Evolutionary conservation across 2,329 filamentous ascomycete species (phyloP).

Genomic region (Nemania diffusa): DNA sequence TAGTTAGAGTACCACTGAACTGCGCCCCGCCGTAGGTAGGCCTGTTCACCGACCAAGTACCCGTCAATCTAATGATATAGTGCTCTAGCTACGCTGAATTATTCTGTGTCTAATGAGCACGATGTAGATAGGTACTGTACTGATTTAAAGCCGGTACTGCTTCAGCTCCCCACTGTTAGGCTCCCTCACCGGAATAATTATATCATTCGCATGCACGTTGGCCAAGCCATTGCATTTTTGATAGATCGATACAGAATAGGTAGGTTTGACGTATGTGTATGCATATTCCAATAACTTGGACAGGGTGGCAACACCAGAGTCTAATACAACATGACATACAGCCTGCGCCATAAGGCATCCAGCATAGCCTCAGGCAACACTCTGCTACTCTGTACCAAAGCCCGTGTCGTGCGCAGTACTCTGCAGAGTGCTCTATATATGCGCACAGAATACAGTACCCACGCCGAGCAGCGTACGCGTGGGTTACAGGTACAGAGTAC

Average conservation of each 20-base stretch:
- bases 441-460: no score
- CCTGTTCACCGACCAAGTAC: background rate
- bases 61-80: no score
- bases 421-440: background rate
- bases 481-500: background rate
- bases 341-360: background rate
- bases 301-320: background rate
- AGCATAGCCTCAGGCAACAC: conserved; percentile 24
- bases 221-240: background rate
- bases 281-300: background rate
- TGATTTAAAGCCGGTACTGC: background rate
- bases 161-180: conserved; percentile 1
- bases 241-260: background rate
- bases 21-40: background rate
- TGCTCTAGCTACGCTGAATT: no score
- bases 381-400: background rate
- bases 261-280: background rate
- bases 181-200: background rate
- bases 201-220: background rate
- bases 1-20: no score
- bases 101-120: background rate
- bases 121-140: background rate
- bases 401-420: background rate
- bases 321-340: background rate
- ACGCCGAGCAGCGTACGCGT: no score